Conservation (phyloP, 257 asterid species). For the Lycium barbarum region DNA sequence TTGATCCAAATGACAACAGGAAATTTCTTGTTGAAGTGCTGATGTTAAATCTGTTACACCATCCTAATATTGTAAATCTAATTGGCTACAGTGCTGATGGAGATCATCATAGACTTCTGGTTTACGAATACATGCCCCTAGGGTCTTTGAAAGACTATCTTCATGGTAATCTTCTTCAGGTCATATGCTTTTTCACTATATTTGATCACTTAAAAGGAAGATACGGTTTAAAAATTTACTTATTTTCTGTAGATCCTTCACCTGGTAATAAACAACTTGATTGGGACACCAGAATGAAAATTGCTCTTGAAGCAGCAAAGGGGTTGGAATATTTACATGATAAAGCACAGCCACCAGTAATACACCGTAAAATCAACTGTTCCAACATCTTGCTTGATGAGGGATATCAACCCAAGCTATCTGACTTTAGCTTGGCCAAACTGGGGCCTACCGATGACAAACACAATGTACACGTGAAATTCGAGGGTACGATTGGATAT, state of each 20-base stretch:
- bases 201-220: neutral
- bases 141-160: constrained; percentile 90
- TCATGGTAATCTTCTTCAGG: constrained; percentile 53
- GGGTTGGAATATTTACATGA: constrained; percentile 89
- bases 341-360: constrained; percentile 85
- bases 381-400: constrained; percentile 84
- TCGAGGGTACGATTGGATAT: constrained; percentile 90
- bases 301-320: constrained; percentile 90
- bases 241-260: constrained; percentile 55
- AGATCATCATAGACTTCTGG: constrained; percentile 90
- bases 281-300: constrained; percentile 89
- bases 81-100: constrained; percentile 89
- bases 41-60: constrained; percentile 79
- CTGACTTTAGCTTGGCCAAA: constrained; percentile 94
- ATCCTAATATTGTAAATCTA: constrained; percentile 80
- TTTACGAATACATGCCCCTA: constrained; percentile 80
- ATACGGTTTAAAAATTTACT: constrained; percentile 16
- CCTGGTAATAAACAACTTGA: constrained; percentile 65
- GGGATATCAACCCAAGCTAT: constrained; percentile 77
- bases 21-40: constrained; percentile 92
- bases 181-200: neutral
- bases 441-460: constrained; percentile 86
- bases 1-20: constrained; percentile 77
- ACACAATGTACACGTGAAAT: constrained; percentile 78
- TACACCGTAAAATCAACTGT: constrained; percentile 85